Percentiles rank a stretch among this genome's conserved stretches.
Conservation (phyloP, 1,139 yeast genomes). For the Candida pseudocylindracea region DNA sequence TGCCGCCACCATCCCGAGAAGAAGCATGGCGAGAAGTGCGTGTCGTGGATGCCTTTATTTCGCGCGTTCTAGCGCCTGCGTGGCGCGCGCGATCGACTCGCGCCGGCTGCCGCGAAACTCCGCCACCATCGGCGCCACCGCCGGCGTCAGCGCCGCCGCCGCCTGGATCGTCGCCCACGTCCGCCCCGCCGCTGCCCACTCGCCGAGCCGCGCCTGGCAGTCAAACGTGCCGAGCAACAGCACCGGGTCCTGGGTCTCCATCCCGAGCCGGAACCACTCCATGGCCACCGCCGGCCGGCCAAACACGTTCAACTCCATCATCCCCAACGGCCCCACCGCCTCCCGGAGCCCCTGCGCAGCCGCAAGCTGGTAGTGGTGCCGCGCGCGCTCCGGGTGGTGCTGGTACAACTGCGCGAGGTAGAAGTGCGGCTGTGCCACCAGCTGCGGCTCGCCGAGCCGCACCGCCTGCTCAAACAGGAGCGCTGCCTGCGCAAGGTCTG, state of each 20-base stretch:
- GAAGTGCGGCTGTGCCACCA: constrained; percentile 28
- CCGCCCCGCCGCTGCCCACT: constrained; percentile 9
- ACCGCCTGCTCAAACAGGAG: constrained; percentile 39
- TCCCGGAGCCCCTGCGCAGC: constrained; percentile 63
- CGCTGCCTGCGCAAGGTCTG: constrained; percentile 28
- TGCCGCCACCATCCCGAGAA: no score
- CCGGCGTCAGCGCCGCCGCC: no score
- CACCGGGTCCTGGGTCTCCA: constrained; percentile 32
- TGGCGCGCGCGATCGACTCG: no score
- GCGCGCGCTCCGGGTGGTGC: constrained; percentile 31
- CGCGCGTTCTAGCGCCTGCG: no score
- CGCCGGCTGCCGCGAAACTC: no score
- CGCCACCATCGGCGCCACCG: no score
- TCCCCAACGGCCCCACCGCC: constrained; percentile 57
- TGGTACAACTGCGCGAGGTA: constrained; percentile 53
- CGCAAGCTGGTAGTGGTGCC: constrained; percentile 52
- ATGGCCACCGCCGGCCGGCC: constrained; percentile 28
- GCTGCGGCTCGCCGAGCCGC: constrained; percentile 30
- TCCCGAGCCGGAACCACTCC: constrained; percentile 75
- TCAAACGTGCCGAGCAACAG: constrained; percentile 64
- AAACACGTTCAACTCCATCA: constrained; percentile 50
- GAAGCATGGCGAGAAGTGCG: no score
- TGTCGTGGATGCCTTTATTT: no score
- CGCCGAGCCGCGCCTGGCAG: constrained; percentile 11
- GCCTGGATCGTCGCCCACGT: constrained; percentile 8